These are phyloP conservation scores for Citrullus amarus DNA, from an alignment of 306 rosid species.

Conservation along the genomic window DNA sequence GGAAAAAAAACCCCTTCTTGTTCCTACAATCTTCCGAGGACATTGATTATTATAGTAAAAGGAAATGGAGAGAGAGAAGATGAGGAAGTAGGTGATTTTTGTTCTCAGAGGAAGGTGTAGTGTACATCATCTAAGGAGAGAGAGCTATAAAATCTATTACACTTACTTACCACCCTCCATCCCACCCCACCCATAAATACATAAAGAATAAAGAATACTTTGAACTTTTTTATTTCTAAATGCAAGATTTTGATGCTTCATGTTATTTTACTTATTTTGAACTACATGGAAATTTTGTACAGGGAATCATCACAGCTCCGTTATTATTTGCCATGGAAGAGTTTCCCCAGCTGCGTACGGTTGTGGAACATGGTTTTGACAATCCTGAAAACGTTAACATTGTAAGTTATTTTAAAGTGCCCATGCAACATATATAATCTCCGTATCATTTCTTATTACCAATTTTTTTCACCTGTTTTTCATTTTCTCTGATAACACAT, in stretches of 20 bases:
- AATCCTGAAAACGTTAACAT: conserved; percentile 55
- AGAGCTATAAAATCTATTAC: neutral
- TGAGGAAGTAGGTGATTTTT: neutral
- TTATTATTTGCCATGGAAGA: conserved; percentile 93
- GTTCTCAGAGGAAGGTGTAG: neutral
- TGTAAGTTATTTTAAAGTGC: conserved; percentile 34
- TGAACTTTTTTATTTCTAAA: neutral
- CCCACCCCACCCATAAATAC: neutral
- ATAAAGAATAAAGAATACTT: neutral
- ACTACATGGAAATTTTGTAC: conserved; percentile 9
- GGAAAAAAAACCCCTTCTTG: neutral
- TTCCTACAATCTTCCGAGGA: neutral
- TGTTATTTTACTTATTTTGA: neutral
- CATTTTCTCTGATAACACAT: neutral
- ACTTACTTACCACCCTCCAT: neutral
- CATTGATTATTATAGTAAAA: neutral
- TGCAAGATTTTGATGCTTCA: neutral
- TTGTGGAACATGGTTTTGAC: conserved; percentile 65
- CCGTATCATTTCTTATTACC: neutral
- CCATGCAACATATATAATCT: neutral
- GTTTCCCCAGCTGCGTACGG: conserved; percentile 64
- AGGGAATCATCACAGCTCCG: conserved; percentile 96
- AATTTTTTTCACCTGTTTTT: neutral
- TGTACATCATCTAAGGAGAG: neutral
- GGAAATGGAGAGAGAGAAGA: neutral